Evolutionary conservation across 352 stramenopile genomes (phyloP).

Genomic region (Pythium sp.): DNA sequence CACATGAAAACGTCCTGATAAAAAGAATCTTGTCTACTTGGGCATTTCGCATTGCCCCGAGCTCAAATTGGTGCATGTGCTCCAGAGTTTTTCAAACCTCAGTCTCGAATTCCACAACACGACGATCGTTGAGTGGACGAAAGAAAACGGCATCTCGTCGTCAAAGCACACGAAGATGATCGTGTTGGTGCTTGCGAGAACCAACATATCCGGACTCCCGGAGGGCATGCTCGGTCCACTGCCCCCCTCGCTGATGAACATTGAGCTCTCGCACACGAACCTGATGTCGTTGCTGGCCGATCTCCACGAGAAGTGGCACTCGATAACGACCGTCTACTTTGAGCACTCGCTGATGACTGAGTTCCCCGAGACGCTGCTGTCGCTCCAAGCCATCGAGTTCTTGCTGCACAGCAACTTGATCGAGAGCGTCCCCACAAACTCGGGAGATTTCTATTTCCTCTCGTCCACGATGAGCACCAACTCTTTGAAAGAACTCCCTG

Average conservation of each 20-base stretch:
- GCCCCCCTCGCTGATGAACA: slow-evolving; percentile 15
- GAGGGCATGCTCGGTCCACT: slow-evolving; percentile 10
- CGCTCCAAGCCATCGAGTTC: background rate
- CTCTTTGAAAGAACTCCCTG: background rate
- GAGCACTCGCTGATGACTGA: slow-evolving; percentile 19
- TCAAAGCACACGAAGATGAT: slow-evolving; percentile 2
- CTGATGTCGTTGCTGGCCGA: slow-evolving; percentile 18
- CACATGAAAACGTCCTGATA: slow-evolving; percentile 10
- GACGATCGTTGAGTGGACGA: slow-evolving; percentile 18
- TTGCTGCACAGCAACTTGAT: slow-evolving; percentile 2
- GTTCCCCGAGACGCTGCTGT: slow-evolving; percentile 3
- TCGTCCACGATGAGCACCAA: slow-evolving; percentile 1
- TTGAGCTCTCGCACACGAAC: slow-evolving; percentile 25
- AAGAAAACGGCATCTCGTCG: slow-evolving; percentile 1
- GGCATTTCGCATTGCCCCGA: slow-evolving; percentile 24
- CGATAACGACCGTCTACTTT: slow-evolving; percentile 21
- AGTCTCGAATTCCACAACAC: slow-evolving; percentile 33
- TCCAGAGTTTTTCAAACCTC: slow-evolving; percentile 26
- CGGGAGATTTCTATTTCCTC: background rate
- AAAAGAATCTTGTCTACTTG: slow-evolving; percentile 16
- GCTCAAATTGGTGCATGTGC: slow-evolving; percentile 13
- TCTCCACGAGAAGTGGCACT: slow-evolving; percentile 17
- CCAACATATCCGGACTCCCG: slow-evolving; percentile 9
- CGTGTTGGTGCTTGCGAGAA: background rate
- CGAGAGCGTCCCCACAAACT: background rate